Evolutionary conservation across 2,329 filamentous ascomycete genomes (phyloP), one percentile per base, ranked within the genome.

Genomic region (Leptographium procerum): DNA sequence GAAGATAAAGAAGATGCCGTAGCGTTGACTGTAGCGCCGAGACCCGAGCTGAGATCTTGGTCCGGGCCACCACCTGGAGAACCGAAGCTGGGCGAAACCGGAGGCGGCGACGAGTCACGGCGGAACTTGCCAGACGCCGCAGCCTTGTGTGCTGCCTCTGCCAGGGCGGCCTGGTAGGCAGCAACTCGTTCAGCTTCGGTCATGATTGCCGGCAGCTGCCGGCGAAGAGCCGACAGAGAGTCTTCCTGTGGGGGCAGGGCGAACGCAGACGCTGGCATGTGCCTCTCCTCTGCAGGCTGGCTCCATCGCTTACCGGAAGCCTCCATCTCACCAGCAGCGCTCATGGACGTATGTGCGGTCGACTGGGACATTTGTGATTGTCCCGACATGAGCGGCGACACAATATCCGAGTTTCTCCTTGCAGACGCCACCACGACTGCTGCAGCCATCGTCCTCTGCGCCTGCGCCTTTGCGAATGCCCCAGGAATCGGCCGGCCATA

Each of bases 131-230:
- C 89, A 43, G 85, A 86, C 1, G 83, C 83, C 26, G 84, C 87
- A 7, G 91, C 90, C 67, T 86, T 80, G 61, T 87, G 85, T 11
- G 90, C 87, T 8, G 91, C 92, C 52, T 88, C 86, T 1, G 89
- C 90, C 5, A 97, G 77, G 1, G 91, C 90, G 56, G 87, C 87
- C 67, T 96, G 91, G 66, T 96, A 92, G 48, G 84, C 83, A 59
- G 75, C 72, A 5, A 65, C 61, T 3, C 62, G 62, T 22, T 65
- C 62, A 14, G 61, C 60, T 8, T 62, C 62, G 0, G 64, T 62
- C 53, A 63, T 16, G 22, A 62, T 60, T 1, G 59, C 57, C 22
- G 59, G 60, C 24, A 60, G 56, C 33, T 62, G 60, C 3, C 57
- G 57, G 7, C 56, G 57, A 3, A 61, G 51, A 1, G 58, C 57